Base-by-base conservation (phyloP, 768 basidiomycete genomes). In the Mrakia blollopis region DNA sequence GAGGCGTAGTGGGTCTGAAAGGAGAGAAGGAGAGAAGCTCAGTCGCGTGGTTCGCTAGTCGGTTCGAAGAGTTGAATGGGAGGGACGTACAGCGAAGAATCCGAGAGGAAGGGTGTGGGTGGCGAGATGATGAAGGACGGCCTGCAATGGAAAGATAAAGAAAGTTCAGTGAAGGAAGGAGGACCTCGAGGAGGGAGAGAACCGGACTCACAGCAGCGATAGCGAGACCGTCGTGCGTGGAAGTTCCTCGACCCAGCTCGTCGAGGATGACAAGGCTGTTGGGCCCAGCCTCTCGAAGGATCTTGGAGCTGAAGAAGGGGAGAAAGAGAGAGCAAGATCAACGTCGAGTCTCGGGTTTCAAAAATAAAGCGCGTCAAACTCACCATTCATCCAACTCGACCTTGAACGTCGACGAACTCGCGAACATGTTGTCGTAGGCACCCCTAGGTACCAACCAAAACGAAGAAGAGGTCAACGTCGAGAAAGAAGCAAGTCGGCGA, bases 351-450 rank as follows among this genome's bases (percentile, higher is more conserved):
- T 13, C 28, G 32, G 37, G 18, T 1, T 16, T 13, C 21, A 32
- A 50, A 5, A 4, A 44, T 3, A 3, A 47, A n/a, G 18, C 35
- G 78, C 79, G 47, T 50, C 47, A 1, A 7, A 50, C 83, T 60
- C 80, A 94, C 93, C 93, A 93, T 88, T 99, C 97, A 82, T 98
- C 97, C 75, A 99, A 86, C 82, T 99, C 97, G 30, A 99, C 97
- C 83, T 98, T 97, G 88, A 98, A 99, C 0, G 96, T 98, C 84
- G 93, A 94, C 0, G 94, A 88, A 80, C 93, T 90, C 3, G 92
- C 90, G 83, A 94, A 95, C 91, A 96, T 94, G 81, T 94, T 94
- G 81, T 98, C 96, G 82, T 98, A 97, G 3, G 97, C 97, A 14
- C 97, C 97, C 97, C 98, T 98, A 35, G 96, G 90, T n/a, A n/a